Evolutionary conservation across 1,139 yeast genomes (phyloP), one percentile per base, ranked within the genome.

Genomic region (Candida glucosophila): DNA sequence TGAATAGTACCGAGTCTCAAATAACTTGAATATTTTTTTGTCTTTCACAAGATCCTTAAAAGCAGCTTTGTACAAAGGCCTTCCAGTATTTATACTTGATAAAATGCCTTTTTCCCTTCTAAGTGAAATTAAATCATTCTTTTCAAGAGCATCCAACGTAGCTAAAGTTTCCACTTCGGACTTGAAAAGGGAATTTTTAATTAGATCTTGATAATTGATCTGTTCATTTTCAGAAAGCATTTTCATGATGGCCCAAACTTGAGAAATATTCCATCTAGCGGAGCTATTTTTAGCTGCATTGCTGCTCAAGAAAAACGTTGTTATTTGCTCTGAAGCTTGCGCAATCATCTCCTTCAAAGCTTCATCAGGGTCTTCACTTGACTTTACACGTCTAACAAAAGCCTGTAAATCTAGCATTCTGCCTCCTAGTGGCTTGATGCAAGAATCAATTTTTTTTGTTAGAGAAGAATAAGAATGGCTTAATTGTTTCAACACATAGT

Each of bases 321-420:
- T 72, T 11, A 90, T 72, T 45, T 90, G 96, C 40, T 85, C 88
- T 3, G 92, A 77, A 0, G 95, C 79, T 49, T 86, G 95, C 17
- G 62, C 66, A 6, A 85, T 68, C 79, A 90, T 80, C 38, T 85
- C 92, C 4, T 67, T 53, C 23, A 86, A 57, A 0, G 98, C 97
- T 27, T 68, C 78, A 12, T 55, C 44, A 1, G 95, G 94, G 7
- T 71, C 49, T 47, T 90, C 97, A 3, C 98, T 98, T 1, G 90
- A 74, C 40, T 76, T 77, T 13, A 90, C 69, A 28, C 97, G 78
- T 43, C 97, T 72, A 1, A 81, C 80, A 53, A 85, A 85, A 12
- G 93, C 78, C 51, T 90, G 96, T 29, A 90, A 63, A 47, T 90
- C 98, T 29, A 88, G 66, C 88, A 90, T 81, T 37, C 98, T 73